Evolutionary conservation across 805 yeast genomes (phyloP), one percentile per base, ranked within the genome.

Genomic region (Nakazawaea siamensis): DNA sequence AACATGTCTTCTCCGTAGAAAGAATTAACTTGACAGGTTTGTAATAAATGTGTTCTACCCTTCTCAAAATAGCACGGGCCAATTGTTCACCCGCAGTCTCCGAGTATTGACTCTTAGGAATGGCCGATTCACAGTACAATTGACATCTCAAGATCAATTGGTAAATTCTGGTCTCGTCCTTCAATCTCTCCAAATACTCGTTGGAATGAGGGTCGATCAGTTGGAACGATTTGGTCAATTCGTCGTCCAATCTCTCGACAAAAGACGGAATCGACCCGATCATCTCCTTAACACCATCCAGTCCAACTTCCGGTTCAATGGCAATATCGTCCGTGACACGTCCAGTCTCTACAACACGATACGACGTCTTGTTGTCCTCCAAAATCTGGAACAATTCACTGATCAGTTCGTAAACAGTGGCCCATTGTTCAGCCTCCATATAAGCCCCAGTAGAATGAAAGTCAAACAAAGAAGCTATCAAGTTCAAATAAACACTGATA

Each of bases 161-260:
- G 64, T 87, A 90, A 37, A 92, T 68, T 25, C 62, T 61, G 43
- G 77, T 69, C 64, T 92, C 98, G 58, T 88, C 95, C 58, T 80
- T 80, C 54, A 92, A 72, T 57, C 97, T 76, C 46, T 80, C 83
- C 46, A 92, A 73, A 59, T 90, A 92, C 59, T 92, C 98, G 39
- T 85, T 79, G 17, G 97, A 82, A 57, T 92, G 97, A 29, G 97
- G 95, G 58, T 92, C 97, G 50, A 86, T 79, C 46, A 75, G 75
- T 55, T 88, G 87, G 50, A 92, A 70, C 31, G 94, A 85, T 47
- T 80, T 77, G 43, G 83, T 82, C 51, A 88, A 80, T 64, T 92
- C 99, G 52, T 90, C 97, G 54, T 87, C 96, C 43, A 92, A 70
- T 59, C 97, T 80, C 65, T 90, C 98, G 42, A 90, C 81, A 40